Base-by-base conservation (phyloP, 2,329 filamentous ascomycete genomes). In the Grosmannia penicillata region DNA sequence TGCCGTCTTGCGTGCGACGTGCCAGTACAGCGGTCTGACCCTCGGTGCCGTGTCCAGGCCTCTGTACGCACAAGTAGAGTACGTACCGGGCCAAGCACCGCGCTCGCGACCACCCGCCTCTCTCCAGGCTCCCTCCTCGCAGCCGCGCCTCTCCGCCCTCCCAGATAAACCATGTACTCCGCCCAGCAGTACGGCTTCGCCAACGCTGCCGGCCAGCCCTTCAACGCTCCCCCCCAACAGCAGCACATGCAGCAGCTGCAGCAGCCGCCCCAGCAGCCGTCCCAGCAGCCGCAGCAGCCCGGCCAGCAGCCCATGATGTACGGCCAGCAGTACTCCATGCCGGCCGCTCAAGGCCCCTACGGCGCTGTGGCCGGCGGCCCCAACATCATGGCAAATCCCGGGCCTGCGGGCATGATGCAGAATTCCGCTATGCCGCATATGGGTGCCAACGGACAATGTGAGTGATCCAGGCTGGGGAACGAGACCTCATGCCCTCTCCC, bases 351-450 rank as follows among this genome's bases (percentile, higher is more conserved):
- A 51, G 60, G 58, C 42, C 57, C 54, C 45, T 74, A 71, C 19
- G 39, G 43, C 39, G 34, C 41, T 15, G 43, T 36, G 48, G 61
- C 61, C 36, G 63, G 62, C 34, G 65, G 60, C 46, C 63, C 64
- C 37, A 71, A 68, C 44, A 53, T 69, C 56, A 71, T 75, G 67
- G 72, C 72, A 62, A 57, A 59, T 46, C 56, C 56, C 45, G 66
- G 64, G 29, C 63, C 66, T 57, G 64, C 61, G 56, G 70, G 65
- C 51, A 75, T 78, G 71, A 76, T 78, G 72, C 72, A 70, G 58
- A 73, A 66, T 53, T 56, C 68, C 48, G 66, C 59, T 52, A 72
- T 75, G 68, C 65, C 63, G 46, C 68, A 70, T 53, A 73, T 75
- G 68, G 60, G 61, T 47, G 57, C 65, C 46, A 75, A 73, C 61